These are phyloP conservation scores for Hypoxylon lienhwacheense DNA, from an alignment of 495 filamentous ascomycete species.

Conservation along the genomic window DNA sequence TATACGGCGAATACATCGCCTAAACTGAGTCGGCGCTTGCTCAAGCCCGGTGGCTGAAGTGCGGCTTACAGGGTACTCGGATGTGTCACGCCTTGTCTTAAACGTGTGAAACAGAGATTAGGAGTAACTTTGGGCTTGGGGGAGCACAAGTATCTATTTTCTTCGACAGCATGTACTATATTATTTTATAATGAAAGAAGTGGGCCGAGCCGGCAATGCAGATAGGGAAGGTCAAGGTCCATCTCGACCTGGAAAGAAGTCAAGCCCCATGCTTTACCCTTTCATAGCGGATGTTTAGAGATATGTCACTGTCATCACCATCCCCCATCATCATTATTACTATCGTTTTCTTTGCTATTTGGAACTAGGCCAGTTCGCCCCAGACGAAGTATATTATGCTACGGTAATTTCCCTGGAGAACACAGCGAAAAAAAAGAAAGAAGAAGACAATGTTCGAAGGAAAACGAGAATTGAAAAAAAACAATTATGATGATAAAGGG, in stretches of 20 bases:
- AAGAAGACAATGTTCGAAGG: too few species aligned
- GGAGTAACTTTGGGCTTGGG: slow-evolving; percentile 11
- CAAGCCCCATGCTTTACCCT: slow-evolving; percentile 5
- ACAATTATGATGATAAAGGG: too few species aligned
- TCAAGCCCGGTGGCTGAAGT: neutral
- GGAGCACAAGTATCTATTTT: slow-evolving; percentile 17
- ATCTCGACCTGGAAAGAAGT: neutral
- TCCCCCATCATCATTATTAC: too few species aligned
- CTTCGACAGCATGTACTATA: slow-evolving; percentile 38
- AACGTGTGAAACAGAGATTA: slow-evolving; percentile 7
- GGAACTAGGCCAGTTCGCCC: too few species aligned
- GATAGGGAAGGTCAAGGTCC: slow-evolving; percentile 7
- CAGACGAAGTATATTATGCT: too few species aligned
- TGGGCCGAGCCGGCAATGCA: slow-evolving; percentile 13
- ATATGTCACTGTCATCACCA: slow-evolving; percentile 1
- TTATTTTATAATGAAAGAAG: slow-evolving; percentile 32
- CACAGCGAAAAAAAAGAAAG: too few species aligned
- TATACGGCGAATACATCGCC: too few species aligned
- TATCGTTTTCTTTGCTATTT: too few species aligned
- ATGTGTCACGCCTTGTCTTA: slow-evolving; percentile 1
- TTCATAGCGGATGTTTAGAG: slow-evolving; percentile 13
- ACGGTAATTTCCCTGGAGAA: too few species aligned
- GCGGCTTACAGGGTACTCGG: slow-evolving; percentile 12
- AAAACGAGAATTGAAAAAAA: too few species aligned
- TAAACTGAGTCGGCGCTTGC: neutral